A percentile compares a stretch with the other conserved stretches of the same genome.
These are phyloP conservation scores for Ceratobasidium sp. DNA, from an alignment of 1,284 basidiomycete genomes.

Conservation along the genomic window DNA sequence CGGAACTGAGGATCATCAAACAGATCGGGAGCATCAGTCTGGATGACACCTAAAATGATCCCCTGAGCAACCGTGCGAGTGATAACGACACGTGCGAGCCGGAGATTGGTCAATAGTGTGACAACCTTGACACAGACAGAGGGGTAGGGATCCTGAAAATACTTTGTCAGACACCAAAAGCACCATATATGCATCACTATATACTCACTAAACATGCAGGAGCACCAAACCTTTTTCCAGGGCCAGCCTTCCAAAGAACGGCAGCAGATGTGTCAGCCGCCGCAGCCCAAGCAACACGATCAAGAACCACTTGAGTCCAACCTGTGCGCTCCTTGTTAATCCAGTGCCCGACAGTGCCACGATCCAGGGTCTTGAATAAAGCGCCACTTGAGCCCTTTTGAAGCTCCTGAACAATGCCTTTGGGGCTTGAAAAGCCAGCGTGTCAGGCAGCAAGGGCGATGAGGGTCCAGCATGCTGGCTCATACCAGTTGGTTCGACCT, in stretches of 20 bases:
- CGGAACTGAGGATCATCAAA: not conserved
- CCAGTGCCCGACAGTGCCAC: conserved; percentile 12
- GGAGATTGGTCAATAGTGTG: not conserved
- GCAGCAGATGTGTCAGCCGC: not conserved
- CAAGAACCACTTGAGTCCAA: conserved; percentile 2
- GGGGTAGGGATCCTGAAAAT: not conserved
- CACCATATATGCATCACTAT: not conserved
- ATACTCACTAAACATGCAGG: not conserved
- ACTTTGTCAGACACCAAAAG: not conserved
- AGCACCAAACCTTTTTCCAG: not conserved
- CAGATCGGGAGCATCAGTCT: conserved; percentile 4
- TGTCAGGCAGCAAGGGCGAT: not conserved
- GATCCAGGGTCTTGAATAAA: conserved; percentile 7
- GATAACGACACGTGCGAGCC: not conserved
- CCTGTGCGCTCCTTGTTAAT: conserved; percentile 2
- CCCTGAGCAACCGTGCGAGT: not conserved
- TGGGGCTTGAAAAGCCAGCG: conserved; percentile 3
- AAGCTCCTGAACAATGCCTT: not conserved
- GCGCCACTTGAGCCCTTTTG: conserved; percentile 1
- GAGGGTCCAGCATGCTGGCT: not conserved
- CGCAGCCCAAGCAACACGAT: conserved; percentile 1
- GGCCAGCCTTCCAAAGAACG: not conserved
- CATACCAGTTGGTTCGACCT: conserved; percentile 7
- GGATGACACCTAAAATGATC: not conserved
- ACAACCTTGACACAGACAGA: not conserved